phyloP scores from a whole-genome alignment of 176 grass and related monocot species.

The Triticum turgidum region DNA sequence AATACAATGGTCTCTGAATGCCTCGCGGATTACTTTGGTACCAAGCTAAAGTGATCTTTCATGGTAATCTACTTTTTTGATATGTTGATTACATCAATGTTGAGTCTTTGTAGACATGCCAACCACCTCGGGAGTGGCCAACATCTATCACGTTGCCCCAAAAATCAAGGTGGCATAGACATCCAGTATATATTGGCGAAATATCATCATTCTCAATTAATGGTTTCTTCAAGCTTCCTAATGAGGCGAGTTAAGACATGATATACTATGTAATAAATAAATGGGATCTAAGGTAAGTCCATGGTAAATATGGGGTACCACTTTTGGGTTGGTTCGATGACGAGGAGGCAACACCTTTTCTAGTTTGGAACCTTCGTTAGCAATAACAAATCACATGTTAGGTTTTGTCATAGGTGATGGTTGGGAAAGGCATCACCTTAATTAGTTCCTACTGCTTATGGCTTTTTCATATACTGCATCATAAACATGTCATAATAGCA shows the following conservation, averaged over 20 bases:
- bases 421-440: not conserved
- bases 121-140: not conserved
- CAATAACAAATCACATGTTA: not conserved
- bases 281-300: not conserved
- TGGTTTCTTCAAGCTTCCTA: not conserved
- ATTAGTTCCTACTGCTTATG: not conserved
- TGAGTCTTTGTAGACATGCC: not conserved
- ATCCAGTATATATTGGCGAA: not conserved
- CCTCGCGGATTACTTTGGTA: not conserved
- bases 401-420: not conserved
- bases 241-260: not conserved
- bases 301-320: not conserved
- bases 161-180: not conserved
- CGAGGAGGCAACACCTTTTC: not conserved
- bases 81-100: not conserved
- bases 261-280: not conserved
- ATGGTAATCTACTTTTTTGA: not conserved
- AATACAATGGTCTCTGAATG: not conserved
- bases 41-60: not conserved
- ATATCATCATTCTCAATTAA: not conserved
- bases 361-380: not conserved
- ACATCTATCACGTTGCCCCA: not conserved
- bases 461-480: not conserved
- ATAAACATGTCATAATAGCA: not conserved
- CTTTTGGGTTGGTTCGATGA: not conserved